Percentiles rank a stretch among this genome's conserved stretches.
These are phyloP conservation scores for Pyricularia grisea DNA, from an alignment of 2,329 filamentous ascomycete genomes.

Conservation along the genomic window DNA sequence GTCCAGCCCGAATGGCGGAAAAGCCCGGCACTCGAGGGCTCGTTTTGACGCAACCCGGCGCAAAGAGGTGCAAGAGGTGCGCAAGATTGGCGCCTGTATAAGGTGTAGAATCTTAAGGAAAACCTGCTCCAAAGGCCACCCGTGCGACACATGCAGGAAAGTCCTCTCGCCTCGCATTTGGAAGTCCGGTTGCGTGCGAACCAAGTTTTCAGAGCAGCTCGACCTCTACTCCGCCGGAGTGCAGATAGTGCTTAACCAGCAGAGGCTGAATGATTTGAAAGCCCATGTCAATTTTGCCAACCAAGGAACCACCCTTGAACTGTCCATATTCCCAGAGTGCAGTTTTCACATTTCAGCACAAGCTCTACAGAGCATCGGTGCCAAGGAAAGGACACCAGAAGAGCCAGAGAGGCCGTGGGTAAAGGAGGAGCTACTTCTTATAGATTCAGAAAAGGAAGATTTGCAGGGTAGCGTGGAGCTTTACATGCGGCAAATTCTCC, in stretches of 20 bases:
- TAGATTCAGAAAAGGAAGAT: slow-evolving; percentile 53
- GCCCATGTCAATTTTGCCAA: slow-evolving; percentile 37
- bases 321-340: slow-evolving; percentile 44
- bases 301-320: slow-evolving; percentile 42
- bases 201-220: slow-evolving; percentile 50
- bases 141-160: slow-evolving; percentile 54
- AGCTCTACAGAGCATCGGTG: slow-evolving; percentile 27
- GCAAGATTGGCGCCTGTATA: slow-evolving; percentile 56
- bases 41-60: slow-evolving; percentile 49
- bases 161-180: slow-evolving; percentile 56
- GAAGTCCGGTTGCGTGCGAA: slow-evolving; percentile 54
- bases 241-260: slow-evolving; percentile 52
- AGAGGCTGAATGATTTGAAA: slow-evolving; percentile 46
- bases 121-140: slow-evolving; percentile 54
- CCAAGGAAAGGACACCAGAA: slow-evolving; percentile 12
- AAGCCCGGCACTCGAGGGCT: slow-evolving; percentile 43
- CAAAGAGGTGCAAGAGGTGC: slow-evolving; percentile 56
- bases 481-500: slow-evolving; percentile 50
- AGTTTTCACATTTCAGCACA: slow-evolving; percentile 34
- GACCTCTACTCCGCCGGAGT: slow-evolving; percentile 56
- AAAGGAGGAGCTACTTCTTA: slow-evolving; percentile 33
- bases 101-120: slow-evolving; percentile 57
- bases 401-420: slow-evolving; percentile 3
- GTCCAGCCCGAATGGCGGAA: slow-evolving; percentile 37
- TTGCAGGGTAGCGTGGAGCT: slow-evolving; percentile 47